Evolutionary conservation across 2,329 filamentous ascomycete genomes (phyloP), one percentile per base, ranked within the genome.

Genomic region (Rhinocladiella mackenziei): DNA sequence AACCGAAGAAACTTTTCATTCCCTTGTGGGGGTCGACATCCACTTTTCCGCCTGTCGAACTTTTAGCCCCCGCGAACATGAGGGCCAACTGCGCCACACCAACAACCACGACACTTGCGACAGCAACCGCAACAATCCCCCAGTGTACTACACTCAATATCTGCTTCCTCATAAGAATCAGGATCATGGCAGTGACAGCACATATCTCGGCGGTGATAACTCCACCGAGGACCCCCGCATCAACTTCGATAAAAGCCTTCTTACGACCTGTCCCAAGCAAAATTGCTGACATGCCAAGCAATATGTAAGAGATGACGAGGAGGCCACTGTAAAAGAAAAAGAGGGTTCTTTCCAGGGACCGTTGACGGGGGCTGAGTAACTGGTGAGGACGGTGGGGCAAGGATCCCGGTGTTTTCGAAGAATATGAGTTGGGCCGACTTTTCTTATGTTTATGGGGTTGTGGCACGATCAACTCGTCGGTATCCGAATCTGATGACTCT

Each of bases 171-270:
- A 50, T 51, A 29, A 40, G 45, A 4, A 54, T 43, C 14, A 55
- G 34, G 13, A 50, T 39, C 10, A 50, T 39, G 11, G 50, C 52
- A 22, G 41, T 18, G 5, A 44, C 18, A 8, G 39, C 48, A 25
- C 53, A 53, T 2, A 35, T 19, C 26, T 51, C 45, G 2, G 81
- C 85, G 20, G 77, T 71, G 22, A 85, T 73, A 11, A 84, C 80
- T 7, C 84, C 85, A 29, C 86, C 71, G 1, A 85, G 73, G 2
- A 86, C 83, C 6, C 81, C 85, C 0, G 77, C 78, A 56, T 89
- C 84, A 3, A 91, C 86, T 61, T 86, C 80, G n/a, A 80, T 72
- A 3, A 76, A 72, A 53, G 83, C 72, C 61, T 77, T 83, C 59
- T 80, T 81, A 34, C 77, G 74, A 6, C 84, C 85, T 1, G 86